Percentiles rank a stretch among this genome's conserved stretches.
These are phyloP conservation scores for Crithidia acanthocephali DNA, from an alignment of 208 protist genomes.

Conservation along the genomic window DNA sequence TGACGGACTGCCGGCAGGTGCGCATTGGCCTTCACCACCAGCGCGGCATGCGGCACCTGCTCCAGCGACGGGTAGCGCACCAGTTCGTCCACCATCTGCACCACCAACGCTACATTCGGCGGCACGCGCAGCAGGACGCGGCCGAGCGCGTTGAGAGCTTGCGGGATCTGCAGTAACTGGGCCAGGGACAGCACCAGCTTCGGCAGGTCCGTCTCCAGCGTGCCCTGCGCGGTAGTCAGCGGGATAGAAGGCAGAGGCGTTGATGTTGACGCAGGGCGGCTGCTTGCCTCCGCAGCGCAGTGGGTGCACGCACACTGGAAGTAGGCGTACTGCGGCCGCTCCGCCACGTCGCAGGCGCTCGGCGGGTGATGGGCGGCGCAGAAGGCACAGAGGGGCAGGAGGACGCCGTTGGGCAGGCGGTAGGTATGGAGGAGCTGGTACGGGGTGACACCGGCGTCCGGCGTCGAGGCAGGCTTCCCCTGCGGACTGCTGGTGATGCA, in stretches of 20 bases:
- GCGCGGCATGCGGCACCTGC: slow-evolving; percentile 31
- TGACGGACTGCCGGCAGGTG: slow-evolving; percentile 24
- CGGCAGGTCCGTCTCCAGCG: slow-evolving; percentile 41
- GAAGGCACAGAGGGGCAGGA: slow-evolving; percentile 52
- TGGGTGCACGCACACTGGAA: slow-evolving; percentile 64
- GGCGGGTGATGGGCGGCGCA: slow-evolving; percentile 65
- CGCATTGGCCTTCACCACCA: slow-evolving; percentile 35
- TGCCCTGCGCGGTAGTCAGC: slow-evolving; percentile 39
- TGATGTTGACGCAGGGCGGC: not conserved
- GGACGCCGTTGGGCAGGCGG: slow-evolving; percentile 24
- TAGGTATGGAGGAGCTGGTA: slow-evolving; percentile 65
- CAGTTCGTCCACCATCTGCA: slow-evolving; percentile 45
- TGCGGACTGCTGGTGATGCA: no score
- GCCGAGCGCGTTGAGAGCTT: slow-evolving; percentile 67
- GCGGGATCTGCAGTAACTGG: slow-evolving; percentile 26
- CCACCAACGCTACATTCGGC: slow-evolving; percentile 36
- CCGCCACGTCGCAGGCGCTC: slow-evolving; percentile 14
- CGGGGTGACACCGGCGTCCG: slow-evolving; percentile 7
- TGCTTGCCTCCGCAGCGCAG: slow-evolving; percentile 19
- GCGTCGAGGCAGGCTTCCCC: not conserved
- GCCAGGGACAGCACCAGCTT: slow-evolving; percentile 19
- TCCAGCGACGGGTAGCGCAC: slow-evolving; percentile 32
- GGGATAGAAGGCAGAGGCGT: slow-evolving; percentile 43
- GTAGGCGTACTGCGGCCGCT: slow-evolving; percentile 56
- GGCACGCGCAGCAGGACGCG: slow-evolving; percentile 64